Conservation (phyloP, 2,329 filamentous ascomycete genomes). For the Neonectria neomacrospora region DNA sequence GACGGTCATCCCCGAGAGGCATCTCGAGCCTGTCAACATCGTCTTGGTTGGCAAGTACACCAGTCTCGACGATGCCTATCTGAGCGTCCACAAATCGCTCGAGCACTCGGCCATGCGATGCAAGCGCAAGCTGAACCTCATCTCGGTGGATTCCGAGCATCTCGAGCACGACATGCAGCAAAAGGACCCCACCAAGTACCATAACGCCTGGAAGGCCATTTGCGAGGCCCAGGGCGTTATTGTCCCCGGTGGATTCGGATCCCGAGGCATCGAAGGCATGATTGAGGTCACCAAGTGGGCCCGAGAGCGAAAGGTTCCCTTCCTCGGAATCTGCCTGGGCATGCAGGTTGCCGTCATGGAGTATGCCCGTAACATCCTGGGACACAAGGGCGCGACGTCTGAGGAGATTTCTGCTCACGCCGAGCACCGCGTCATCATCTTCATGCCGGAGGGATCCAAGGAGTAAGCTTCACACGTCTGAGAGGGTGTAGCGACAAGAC, state of each 20-base stretch:
- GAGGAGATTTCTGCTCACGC: constrained; percentile 67
- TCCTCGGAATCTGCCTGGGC: constrained; percentile 89
- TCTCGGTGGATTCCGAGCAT: constrained; percentile 87
- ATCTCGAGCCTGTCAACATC: constrained; percentile 77
- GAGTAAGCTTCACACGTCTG: constrained; percentile 45
- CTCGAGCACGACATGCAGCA: constrained; percentile 75
- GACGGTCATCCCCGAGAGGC: constrained; percentile 74
- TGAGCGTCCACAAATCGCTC: constrained; percentile 83
- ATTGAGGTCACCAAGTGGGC: constrained; percentile 88
- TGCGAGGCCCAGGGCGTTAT: constrained; percentile 74
- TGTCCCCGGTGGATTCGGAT: constrained; percentile 76
- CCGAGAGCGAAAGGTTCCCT: constrained; percentile 81
- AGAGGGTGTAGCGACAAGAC: not conserved
- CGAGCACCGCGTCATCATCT: constrained; percentile 80
- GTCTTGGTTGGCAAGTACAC: constrained; percentile 94
- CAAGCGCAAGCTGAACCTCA: constrained; percentile 79
- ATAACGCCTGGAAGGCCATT: constrained; percentile 87
- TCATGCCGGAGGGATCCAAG: constrained; percentile 82
- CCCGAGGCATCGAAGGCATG: constrained; percentile 89
- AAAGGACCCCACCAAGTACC: constrained; percentile 76
- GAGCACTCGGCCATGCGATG: constrained; percentile 94
- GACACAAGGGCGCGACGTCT: constrained; percentile 65
- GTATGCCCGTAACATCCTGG: constrained; percentile 80
- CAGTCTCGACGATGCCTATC: constrained; percentile 84
- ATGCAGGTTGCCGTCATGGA: constrained; percentile 96